phyloP scores from a whole-genome alignment of 2,329 filamentous ascomycete species.

The Trichoderma breve region DNA sequence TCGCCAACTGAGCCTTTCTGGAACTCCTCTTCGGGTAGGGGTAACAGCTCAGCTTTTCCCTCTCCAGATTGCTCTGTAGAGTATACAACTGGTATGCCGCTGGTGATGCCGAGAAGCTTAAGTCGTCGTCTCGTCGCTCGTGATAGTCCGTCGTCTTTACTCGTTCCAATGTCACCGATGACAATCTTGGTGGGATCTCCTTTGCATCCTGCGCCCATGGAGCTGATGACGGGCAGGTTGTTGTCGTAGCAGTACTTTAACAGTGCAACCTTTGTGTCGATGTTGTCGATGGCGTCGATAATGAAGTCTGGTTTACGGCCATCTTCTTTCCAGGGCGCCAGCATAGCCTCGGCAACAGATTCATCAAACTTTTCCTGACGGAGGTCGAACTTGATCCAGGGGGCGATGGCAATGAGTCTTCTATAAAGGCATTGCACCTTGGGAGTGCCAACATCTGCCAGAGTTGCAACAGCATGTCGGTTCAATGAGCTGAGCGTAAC shows the following conservation, averaged over 20 bases:
- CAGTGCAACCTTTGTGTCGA: slow-evolving; percentile 90
- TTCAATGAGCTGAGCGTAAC: slow-evolving; percentile 93
- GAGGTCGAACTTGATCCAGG: slow-evolving; percentile 89
- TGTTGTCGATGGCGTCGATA: slow-evolving; percentile 98
- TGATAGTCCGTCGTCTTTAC: slow-evolving; percentile 85
- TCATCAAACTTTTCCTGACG: slow-evolving; percentile 79
- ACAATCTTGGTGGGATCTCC: slow-evolving; percentile 79
- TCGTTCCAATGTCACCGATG: slow-evolving; percentile 86
- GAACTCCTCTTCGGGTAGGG: slow-evolving; percentile 84
- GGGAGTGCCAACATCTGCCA: slow-evolving; percentile 87
- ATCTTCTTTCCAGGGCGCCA: slow-evolving; percentile 62
- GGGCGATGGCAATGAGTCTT: slow-evolving; percentile 79
- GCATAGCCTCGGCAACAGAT: slow-evolving; percentile 60
- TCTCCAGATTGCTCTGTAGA: slow-evolving; percentile 87
- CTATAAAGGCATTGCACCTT: slow-evolving; percentile 85
- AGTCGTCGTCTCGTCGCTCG: slow-evolving; percentile 77
- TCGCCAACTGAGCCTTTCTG: slow-evolving; percentile 82
- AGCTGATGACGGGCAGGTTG: slow-evolving; percentile 78
- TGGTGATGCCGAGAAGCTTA: slow-evolving; percentile 72
- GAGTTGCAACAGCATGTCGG: slow-evolving; percentile 89
- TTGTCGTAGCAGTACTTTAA: slow-evolving; percentile 83
- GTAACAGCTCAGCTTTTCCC: slow-evolving; percentile 86
- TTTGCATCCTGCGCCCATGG: slow-evolving; percentile 96
- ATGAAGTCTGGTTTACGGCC: slow-evolving; percentile 75
- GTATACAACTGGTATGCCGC: slow-evolving; percentile 87